phyloP scores from a whole-genome alignment of 345 rosid genomes.

The Populus tremula region DNA sequence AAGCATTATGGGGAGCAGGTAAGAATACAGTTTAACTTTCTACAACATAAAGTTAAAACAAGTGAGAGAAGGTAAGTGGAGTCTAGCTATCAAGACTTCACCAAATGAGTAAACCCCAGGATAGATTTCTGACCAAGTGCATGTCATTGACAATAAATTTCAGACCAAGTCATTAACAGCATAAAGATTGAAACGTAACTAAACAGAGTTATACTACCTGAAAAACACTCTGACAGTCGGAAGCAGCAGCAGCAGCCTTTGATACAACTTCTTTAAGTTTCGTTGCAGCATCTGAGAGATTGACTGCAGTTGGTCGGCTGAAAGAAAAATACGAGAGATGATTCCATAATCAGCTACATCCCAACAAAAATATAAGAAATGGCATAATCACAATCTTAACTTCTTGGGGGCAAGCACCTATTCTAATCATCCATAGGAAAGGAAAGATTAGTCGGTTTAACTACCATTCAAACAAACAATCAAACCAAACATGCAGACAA shows the following conservation, averaged over 20 bases:
- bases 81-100: too few relatives aligned
- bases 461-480: not conserved
- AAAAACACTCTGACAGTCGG: constrained; percentile 45
- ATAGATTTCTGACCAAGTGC: too few relatives aligned
- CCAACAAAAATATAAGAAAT: not conserved
- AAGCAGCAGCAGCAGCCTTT: constrained; percentile 41
- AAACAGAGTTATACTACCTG: constrained; percentile 37
- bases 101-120: too few relatives aligned
- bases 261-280: constrained; percentile 63
- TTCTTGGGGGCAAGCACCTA: not conserved
- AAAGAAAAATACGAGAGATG: constrained; percentile 19
- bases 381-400: not conserved
- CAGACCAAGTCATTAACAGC: not conserved
- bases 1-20: not conserved
- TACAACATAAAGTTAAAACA: not conserved
- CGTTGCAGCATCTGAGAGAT: constrained; percentile 85
- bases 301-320: constrained; percentile 89
- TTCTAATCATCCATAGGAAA: not conserved
- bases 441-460: not conserved
- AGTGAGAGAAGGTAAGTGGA: not conserved
- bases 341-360: constrained; percentile 11
- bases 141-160: not conserved
- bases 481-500: not conserved
- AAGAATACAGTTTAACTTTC: not conserved
- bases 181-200: not conserved